These are phyloP conservation scores for Mariannaea elegans DNA, from an alignment of 2,329 filamentous ascomycete species.

Conservation along the genomic window DNA sequence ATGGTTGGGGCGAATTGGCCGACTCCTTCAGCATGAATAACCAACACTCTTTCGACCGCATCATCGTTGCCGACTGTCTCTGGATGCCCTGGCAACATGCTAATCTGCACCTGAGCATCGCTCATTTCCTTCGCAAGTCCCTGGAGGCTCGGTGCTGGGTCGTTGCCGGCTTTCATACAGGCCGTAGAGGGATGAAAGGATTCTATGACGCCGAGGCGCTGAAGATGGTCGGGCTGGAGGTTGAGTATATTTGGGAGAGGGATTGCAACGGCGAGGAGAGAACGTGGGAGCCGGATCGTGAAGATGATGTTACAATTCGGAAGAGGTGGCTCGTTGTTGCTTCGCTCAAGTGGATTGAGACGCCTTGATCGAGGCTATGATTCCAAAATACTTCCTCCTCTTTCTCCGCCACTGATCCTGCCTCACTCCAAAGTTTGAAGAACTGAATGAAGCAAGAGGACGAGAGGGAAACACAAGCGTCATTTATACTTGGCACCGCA, in stretches of 20 bases:
- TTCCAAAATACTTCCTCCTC: neutral
- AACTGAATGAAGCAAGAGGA: neutral
- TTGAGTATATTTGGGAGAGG: slow-evolving; percentile 74
- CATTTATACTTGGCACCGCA: neutral
- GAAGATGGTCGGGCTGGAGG: slow-evolving; percentile 59
- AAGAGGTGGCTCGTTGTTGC: slow-evolving; percentile 78
- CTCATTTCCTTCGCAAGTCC: slow-evolving; percentile 64
- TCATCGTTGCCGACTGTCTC: slow-evolving; percentile 77
- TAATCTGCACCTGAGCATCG: slow-evolving; percentile 70
- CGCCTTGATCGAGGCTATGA: slow-evolving; percentile 21
- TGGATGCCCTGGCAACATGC: slow-evolving; percentile 80
- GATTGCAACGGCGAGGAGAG: slow-evolving; percentile 71
- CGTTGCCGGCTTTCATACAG: slow-evolving; percentile 78
- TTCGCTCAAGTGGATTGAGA: slow-evolving; percentile 53
- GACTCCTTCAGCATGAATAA: slow-evolving; percentile 42
- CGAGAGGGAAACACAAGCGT: neutral
- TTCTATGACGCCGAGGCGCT: slow-evolving; percentile 68
- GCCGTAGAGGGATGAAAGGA: slow-evolving; percentile 68
- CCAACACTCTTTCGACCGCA: slow-evolving; percentile 61
- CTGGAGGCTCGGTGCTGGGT: slow-evolving; percentile 64
- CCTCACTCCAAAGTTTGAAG: too few relatives aligned
- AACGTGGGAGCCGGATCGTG: slow-evolving; percentile 68
- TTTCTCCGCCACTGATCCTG: too few relatives aligned
- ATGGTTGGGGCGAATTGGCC: slow-evolving; percentile 69
- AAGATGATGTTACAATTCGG: slow-evolving; percentile 68